Evolutionary conservation across 371 early-diverging fungal genomes (phyloP).

Genomic region (Thermomucor indicae-seudaticae): DNA sequence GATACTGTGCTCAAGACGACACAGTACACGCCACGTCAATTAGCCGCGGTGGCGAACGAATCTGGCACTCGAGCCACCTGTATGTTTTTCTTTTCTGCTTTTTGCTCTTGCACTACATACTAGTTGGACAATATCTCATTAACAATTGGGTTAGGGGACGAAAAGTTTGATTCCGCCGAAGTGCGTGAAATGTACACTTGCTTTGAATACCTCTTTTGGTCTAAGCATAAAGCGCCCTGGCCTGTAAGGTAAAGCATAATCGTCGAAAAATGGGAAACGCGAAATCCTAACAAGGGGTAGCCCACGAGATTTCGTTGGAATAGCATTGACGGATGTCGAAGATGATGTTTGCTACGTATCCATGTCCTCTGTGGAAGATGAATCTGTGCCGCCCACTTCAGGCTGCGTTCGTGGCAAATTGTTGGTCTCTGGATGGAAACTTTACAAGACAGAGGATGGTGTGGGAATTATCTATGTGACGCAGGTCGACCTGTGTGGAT

Average conservation of each 20-base stretch:
- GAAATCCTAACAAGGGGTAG: constrained; percentile 1
- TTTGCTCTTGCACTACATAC: too few species aligned
- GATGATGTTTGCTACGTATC: constrained; percentile 17
- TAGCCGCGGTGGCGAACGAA: constrained; percentile 11
- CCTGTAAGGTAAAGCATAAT: constrained; percentile 29
- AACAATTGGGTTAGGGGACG: too few species aligned
- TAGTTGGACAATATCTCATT: too few species aligned
- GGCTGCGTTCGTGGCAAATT: constrained; percentile 35
- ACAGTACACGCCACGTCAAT: constrained; percentile 15
- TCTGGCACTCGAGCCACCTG: constrained; percentile 16
- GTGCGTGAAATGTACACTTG: constrained; percentile 27
- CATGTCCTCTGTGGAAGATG: constrained; percentile 32
- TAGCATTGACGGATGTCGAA: constrained; percentile 12
- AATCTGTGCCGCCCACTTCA: constrained; percentile 8
- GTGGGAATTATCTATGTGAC: constrained; percentile 38
- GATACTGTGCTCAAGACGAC: constrained; percentile 9
- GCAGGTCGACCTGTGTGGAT: too few species aligned
- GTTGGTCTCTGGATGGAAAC: constrained; percentile 33
- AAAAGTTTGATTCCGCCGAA: constrained; percentile 37
- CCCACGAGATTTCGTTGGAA: constrained; percentile 15
- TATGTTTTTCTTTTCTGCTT: constrained; percentile 5
- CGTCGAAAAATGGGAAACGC: not conserved
- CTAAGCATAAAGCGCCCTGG: constrained; percentile 42
- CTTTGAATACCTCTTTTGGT: constrained; percentile 36
- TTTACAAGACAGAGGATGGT: constrained; percentile 26